A percentile compares a stretch with the other conserved stretches of the same genome.
phyloP scores from a whole-genome alignment of 1,284 basidiomycete species.

The Athelia psychrophila region DNA sequence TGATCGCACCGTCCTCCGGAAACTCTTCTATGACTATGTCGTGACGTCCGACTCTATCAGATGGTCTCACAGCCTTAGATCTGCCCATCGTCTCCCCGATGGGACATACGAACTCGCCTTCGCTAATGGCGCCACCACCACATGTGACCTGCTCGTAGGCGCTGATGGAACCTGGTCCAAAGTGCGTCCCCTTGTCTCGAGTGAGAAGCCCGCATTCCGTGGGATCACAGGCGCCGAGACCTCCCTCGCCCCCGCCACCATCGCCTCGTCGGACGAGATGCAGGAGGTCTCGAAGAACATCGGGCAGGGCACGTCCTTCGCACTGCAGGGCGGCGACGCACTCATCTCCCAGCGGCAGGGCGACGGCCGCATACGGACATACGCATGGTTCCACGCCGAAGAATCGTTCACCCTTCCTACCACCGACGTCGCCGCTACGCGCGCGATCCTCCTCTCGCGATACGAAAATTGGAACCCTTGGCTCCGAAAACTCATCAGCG shows the following conservation, averaged over 20 bases:
- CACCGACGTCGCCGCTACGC: not conserved
- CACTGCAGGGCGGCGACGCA: constrained; percentile 21
- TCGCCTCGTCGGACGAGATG: constrained; percentile 9
- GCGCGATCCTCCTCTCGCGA: constrained; percentile 9
- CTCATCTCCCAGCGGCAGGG: constrained; percentile 32
- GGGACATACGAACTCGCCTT: constrained; percentile 3
- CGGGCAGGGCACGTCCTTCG: constrained; percentile 26
- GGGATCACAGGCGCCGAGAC: constrained; percentile 30
- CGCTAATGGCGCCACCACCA: constrained; percentile 12
- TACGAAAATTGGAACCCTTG: constrained; percentile 2
- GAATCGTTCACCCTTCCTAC: constrained; percentile 13
- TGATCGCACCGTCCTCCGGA: constrained; percentile 18
- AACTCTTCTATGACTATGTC: constrained; percentile 13
- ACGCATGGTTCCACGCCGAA: constrained; percentile 20
- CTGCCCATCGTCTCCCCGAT: not conserved
- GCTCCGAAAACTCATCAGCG: constrained; percentile 12
- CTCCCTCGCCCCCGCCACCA: constrained; percentile 8
- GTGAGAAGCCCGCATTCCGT: constrained; percentile 28
- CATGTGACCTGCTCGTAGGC: constrained; percentile 35
- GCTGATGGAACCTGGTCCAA: constrained; percentile 45
- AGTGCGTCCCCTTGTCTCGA: constrained; percentile 33
- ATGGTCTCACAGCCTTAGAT: constrained; percentile 16
- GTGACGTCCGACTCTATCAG: constrained; percentile 12
- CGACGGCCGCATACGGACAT: constrained; percentile 27
- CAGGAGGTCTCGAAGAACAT: constrained; percentile 23